Conservation (phyloP, 164 flowering plant genomes). For the Cinnamomum chago region DNA sequence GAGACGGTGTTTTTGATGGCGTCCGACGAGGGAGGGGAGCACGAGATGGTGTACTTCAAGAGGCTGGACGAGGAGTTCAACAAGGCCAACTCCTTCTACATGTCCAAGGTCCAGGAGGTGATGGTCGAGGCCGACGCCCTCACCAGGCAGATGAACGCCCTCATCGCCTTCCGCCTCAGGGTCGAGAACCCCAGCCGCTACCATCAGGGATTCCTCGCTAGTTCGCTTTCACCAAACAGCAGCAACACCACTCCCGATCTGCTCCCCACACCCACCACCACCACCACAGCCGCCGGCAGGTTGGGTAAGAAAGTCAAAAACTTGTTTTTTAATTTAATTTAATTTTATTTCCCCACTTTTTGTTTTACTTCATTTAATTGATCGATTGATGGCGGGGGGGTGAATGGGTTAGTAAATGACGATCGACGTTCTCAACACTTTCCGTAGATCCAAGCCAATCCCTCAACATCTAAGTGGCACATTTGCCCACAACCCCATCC, state of each 20-base stretch:
- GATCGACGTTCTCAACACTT: no score
- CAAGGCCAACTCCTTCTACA: conserved; percentile 55
- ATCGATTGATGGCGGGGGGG: no score
- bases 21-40: conserved; percentile 51
- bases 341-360: neutral
- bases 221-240: neutral
- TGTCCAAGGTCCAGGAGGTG: conserved; percentile 45
- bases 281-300: no score
- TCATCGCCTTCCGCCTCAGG: conserved; percentile 62
- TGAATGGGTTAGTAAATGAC: no score
- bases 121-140: conserved; percentile 51
- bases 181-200: conserved; percentile 39
- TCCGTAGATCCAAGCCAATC: no score
- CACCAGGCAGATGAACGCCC: conserved; percentile 67
- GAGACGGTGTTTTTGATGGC: conserved; percentile 54
- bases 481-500: no score
- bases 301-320: neutral
- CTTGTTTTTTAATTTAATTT: neutral
- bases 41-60: conserved; percentile 51
- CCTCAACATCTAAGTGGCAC: no score
- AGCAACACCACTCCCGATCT: neutral
- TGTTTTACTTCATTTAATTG: no score
- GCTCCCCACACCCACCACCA: neutral
- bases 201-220: neutral
- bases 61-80: conserved; percentile 71